Conservation (phyloP, 1,284 basidiomycete genomes). For the Pyrrhoderma lamaoense region DNA sequence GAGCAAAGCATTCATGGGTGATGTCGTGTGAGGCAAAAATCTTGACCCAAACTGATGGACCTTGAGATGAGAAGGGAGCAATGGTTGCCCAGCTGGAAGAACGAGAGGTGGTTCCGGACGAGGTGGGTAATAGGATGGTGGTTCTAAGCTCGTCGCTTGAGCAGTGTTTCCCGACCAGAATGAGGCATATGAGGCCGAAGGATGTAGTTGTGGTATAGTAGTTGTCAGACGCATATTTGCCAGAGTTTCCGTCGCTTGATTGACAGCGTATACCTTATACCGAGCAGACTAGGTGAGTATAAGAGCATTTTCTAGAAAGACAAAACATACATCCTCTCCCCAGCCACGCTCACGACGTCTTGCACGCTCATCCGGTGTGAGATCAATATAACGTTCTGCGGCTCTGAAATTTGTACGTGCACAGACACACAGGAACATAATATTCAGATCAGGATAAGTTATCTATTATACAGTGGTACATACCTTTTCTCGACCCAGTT, state of each 20-base stretch:
- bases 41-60: conserved; percentile 73
- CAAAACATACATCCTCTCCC: conserved; percentile 34
- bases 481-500: conserved; percentile 82
- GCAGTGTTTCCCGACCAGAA: conserved; percentile 10
- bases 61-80: conserved; percentile 54
- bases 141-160: conserved; percentile 2
- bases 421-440: background rate
- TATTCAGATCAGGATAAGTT: background rate
- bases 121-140: conserved; percentile 12
- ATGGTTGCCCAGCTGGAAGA: conserved; percentile 37
- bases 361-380: conserved; percentile 48
- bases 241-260: background rate
- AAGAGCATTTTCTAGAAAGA: background rate
- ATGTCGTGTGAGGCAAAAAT: conserved; percentile 71
- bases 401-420: conserved; percentile 43
- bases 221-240: background rate
- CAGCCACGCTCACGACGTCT: conserved; percentile 61
- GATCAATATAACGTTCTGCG: conserved; percentile 67
- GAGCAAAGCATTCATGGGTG: conserved; percentile 63
- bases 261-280: background rate
- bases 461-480: background rate
- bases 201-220: background rate
- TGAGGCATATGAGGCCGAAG: conserved; percentile 8
- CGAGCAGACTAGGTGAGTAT: background rate
- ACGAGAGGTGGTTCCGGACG: conserved; percentile 29